Evolutionary conservation across 345 rosid species (phyloP).

Genomic region (Camelina laxa): DNA sequence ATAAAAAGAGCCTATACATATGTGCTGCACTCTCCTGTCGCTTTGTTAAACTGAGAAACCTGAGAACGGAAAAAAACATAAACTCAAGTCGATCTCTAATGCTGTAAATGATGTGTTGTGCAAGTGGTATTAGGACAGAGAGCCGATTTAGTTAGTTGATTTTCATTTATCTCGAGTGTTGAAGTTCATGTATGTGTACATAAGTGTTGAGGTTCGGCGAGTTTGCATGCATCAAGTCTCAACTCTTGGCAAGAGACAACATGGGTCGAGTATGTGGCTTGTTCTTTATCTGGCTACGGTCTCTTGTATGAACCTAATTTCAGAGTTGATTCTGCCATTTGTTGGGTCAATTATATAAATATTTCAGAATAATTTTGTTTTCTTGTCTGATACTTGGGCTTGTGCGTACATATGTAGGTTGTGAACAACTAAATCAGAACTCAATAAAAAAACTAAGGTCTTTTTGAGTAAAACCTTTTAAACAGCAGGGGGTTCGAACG

Average conservation of each 20-base stretch:
- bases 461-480: background rate
- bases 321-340: background rate
- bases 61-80: background rate
- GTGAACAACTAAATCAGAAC: background rate
- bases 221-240: slow-evolving; percentile 30
- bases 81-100: background rate
- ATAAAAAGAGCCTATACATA: slow-evolving; percentile 34
- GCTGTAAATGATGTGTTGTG: slow-evolving; percentile 46
- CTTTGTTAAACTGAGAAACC: slow-evolving; percentile 40
- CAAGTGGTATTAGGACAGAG: slow-evolving; percentile 29
- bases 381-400: background rate
- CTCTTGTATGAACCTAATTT: slow-evolving; percentile 1
- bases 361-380: background rate
- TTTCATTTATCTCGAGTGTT: slow-evolving; percentile 6
- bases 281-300: background rate
- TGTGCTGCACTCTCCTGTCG: slow-evolving; percentile 59
- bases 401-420: too few species aligned
- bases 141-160: slow-evolving; percentile 33
- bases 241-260: slow-evolving; percentile 2
- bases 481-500: background rate
- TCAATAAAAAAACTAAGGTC: background rate
- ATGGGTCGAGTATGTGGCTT: background rate
- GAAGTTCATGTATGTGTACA: background rate
- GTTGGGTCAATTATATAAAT: background rate
- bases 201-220: background rate